Evolutionary conservation across 352 stramenopile genomes (phyloP).

Genomic region (Peronospora farinosa): DNA sequence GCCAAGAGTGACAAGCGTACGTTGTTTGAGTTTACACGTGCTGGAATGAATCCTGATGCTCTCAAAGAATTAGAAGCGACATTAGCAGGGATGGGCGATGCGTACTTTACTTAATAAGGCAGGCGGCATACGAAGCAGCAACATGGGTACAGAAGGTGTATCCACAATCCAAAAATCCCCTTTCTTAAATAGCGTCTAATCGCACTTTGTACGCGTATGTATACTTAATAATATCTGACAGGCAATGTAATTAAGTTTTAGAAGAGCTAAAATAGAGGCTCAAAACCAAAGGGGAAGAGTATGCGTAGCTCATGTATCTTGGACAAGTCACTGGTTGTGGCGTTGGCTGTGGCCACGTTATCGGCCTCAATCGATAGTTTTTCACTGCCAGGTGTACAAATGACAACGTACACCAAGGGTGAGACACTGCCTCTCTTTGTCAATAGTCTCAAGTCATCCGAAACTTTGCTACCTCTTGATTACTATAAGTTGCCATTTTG

Average conservation of each 20-base stretch:
- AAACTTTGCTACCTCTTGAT: slow-evolving; percentile 94
- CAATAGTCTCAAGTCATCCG: slow-evolving; percentile 91
- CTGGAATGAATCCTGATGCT: slow-evolving; percentile 68
- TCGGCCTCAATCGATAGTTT: slow-evolving; percentile 32
- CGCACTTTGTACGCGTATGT: neutral
- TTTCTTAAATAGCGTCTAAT: neutral
- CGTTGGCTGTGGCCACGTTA: slow-evolving; percentile 17
- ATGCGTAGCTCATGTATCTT: slow-evolving; percentile 17
- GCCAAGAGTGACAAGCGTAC: slow-evolving; percentile 48
- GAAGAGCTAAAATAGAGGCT: too few species aligned
- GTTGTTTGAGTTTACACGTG: slow-evolving; percentile 65
- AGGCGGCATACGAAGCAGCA: neutral
- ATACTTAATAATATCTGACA: neutral
- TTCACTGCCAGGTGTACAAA: slow-evolving; percentile 81
- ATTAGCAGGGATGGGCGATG: slow-evolving; percentile 38
- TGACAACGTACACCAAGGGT: slow-evolving; percentile 83
- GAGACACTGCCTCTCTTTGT: slow-evolving; percentile 88
- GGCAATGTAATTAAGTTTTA: neutral
- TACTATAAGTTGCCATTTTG: slow-evolving; percentile 98
- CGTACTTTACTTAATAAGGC: slow-evolving; percentile 29
- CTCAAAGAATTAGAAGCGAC: slow-evolving; percentile 48
- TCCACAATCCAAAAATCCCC: neutral
- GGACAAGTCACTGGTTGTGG: slow-evolving; percentile 24
- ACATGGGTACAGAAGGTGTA: neutral
- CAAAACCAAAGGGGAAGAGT: slow-evolving; percentile 3